Base-by-base conservation (phyloP, 331 rosid genomes). In the Spiraea crenata region DNA sequence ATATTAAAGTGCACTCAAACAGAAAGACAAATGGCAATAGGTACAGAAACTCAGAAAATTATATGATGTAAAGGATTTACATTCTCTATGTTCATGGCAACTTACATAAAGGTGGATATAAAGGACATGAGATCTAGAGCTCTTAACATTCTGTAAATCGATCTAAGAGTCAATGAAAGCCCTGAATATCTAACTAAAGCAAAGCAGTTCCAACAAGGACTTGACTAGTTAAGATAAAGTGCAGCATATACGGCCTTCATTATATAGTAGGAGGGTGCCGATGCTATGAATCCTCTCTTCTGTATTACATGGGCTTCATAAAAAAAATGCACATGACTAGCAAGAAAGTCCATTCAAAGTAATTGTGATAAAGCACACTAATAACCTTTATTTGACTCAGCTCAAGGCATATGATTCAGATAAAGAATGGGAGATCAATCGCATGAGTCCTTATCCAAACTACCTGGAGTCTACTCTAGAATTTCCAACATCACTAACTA, bases 61-160 rank as follows among this genome's bases (percentile, higher is more conserved):
- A 12, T 31, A 12, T 34, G 10, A 11, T 13, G n/a, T 35, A 57
- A 57, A 57, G 62, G 39, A 4, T 57, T 34, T 34, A 31, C 8
- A 57, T 57, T 57, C 62, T 57, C 15, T 7, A 57, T 57, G 77
- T 56, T 16, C 52, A 62, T 63, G 19, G 41, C 50, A 65, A 41
- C 57, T 14, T 44, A 56, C 54, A 71, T 73, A 57, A 25, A 40
- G 40, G 1, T 6, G 19, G 10, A 37, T 16, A 51, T 11, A 25
- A 14, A 55, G 59, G 59, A 34, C 59, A 9, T 4, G 31, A 20
- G 35, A 9, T 19, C 20, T 55, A 20, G 0, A 1, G 20, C 10
- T 57, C 40, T 11, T 57, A 5, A 9, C 20, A 35, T 12, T 11
- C 12, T 31, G 61, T 57, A 57, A 57, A 31, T 57, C 1, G 14